Evolutionary conservation across 768 basidiomycete species (phyloP), one percentile per base, ranked within the genome.

Genomic region (Ramaria sp.): DNA sequence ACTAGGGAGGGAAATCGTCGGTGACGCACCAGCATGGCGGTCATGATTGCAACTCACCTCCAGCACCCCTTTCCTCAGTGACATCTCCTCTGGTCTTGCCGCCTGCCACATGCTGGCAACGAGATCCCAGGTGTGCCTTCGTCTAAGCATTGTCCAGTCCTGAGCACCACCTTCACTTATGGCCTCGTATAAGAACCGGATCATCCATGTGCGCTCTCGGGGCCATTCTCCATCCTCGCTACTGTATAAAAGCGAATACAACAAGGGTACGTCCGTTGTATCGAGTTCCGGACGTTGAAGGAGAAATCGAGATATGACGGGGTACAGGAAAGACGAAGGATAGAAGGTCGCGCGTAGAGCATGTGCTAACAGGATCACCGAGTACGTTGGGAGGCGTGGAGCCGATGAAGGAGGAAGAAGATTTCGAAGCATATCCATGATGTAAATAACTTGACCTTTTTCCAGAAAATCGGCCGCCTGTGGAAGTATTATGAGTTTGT

Each of bases 161-260:
- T 79, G 76, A 0, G 74, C 72, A 47, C 81, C 76, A 32, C 53
- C 53, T 4, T 55, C 53, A 58, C 74, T 73, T 78, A 90, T 83
- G 0, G 88, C 89, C 57, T 95, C 90, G 0, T 83, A 74, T 37
- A 96, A 67, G 66, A 91, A 88, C 38, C 78, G 75, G 32, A 95
- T 69, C 27, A 95, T 93, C 93, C 93, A 97, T 1, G 74, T 75
- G n/a, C 90, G 74, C 62, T 95, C 91, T 66, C 82, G 85, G 69
- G 81, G 85, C 85, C 88, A 92, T 13, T 84, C 83, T 10, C 50
- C 57, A 38, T 88, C 84, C 3, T 73, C 69, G 20, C 74, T 76
- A 60, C 86, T 89, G 64, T 91, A 96, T 3, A 97, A 72, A 81
- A 95, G 84, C 10, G 73, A 73, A 62, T 89, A 97, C 4, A 99